Conservation (phyloP, 257 asterid species). For the Scutellaria barbata region DNA sequence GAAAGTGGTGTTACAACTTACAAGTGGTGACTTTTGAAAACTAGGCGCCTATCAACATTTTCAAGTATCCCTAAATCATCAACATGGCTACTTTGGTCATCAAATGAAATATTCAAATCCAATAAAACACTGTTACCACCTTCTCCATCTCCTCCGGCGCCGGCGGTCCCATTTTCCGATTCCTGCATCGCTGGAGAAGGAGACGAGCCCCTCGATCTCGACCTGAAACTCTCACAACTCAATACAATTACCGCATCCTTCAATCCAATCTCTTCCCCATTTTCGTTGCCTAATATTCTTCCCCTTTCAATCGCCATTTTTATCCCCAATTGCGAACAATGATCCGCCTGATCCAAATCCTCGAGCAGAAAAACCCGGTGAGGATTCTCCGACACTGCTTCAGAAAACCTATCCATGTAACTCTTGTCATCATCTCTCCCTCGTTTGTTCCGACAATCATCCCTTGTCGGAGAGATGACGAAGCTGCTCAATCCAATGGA, state of each 20-base stretch:
- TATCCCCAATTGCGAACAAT: slow-evolving; percentile 45
- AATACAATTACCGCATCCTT: slow-evolving; percentile 72
- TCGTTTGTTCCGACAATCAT: slow-evolving; percentile 53
- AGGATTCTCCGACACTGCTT: slow-evolving; percentile 52
- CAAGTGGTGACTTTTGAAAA: slow-evolving; percentile 38
- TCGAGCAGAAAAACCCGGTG: slow-evolving; percentile 71
- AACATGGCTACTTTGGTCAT: slow-evolving; percentile 37
- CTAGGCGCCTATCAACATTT: slow-evolving; percentile 57
- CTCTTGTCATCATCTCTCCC: slow-evolving; percentile 53
- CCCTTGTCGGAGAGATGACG: slow-evolving; percentile 32
- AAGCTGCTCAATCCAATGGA: slow-evolving; percentile 55
- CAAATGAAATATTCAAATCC: slow-evolving; percentile 65
- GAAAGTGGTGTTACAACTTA: no score
- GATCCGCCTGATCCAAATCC: slow-evolving; percentile 62
- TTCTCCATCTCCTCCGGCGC: slow-evolving; percentile 1
- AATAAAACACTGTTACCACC: slow-evolving; percentile 37
- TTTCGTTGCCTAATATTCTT: slow-evolving; percentile 38
- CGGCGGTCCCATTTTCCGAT: background rate
- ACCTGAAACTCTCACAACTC: slow-evolving; percentile 49
- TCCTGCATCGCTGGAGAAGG: no score
- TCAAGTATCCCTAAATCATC: slow-evolving; percentile 62
- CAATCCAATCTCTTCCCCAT: slow-evolving; percentile 62
- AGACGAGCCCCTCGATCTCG: no score
- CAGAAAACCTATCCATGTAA: slow-evolving; percentile 47
- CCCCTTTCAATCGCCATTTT: slow-evolving; percentile 74